A percentile compares a stretch with the other conserved stretches of the same genome.
Evolutionary conservation across 2,329 filamentous ascomycete genomes (phyloP).

Genomic region (Cladorrhinum sp.): DNA sequence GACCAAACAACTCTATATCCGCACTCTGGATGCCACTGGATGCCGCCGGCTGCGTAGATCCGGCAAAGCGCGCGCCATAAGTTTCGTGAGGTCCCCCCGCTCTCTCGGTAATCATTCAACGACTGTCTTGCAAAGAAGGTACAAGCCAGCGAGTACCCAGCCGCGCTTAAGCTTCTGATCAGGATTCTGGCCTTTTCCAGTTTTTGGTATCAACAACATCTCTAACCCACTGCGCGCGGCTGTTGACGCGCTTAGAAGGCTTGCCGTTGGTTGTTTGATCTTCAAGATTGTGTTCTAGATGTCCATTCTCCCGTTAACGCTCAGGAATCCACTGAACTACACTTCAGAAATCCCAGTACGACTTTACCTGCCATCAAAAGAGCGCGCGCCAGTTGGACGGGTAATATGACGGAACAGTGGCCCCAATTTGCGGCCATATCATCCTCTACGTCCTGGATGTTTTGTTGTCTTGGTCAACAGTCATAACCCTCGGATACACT

Average conservation of each 20-base stretch:
- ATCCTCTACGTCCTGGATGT: not conserved
- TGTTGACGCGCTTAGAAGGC: slow-evolving; percentile 26
- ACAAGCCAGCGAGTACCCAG: slow-evolving; percentile 4
- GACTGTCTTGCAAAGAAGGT: not conserved
- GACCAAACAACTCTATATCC: not conserved
- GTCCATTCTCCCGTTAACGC: slow-evolving; percentile 7
- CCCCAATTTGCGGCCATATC: not conserved
- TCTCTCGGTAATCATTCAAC: not conserved
- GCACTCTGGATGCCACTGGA: not conserved
- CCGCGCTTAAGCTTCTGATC: slow-evolving; percentile 20
- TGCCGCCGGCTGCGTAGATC: slow-evolving; percentile 1
- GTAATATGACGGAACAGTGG: slow-evolving; percentile 10
- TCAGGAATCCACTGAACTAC: slow-evolving; percentile 21
- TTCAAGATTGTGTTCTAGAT: slow-evolving; percentile 4
- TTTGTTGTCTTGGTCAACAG: not conserved
- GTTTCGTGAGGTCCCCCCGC: not conserved
- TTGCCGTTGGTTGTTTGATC: slow-evolving; percentile 22
- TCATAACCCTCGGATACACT: not conserved
- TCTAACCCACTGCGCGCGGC: slow-evolving; percentile 24
- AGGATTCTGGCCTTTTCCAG: too few relatives aligned
- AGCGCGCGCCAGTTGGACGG: slow-evolving; percentile 28
- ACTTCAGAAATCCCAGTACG: not conserved
- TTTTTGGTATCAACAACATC: not conserved
- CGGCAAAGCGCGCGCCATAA: slow-evolving; percentile 23
- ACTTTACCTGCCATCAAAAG: slow-evolving; percentile 12